phyloP scores from a whole-genome alignment of 208 protist genomes.

The Acanthamoeba rhysodes region DNA sequence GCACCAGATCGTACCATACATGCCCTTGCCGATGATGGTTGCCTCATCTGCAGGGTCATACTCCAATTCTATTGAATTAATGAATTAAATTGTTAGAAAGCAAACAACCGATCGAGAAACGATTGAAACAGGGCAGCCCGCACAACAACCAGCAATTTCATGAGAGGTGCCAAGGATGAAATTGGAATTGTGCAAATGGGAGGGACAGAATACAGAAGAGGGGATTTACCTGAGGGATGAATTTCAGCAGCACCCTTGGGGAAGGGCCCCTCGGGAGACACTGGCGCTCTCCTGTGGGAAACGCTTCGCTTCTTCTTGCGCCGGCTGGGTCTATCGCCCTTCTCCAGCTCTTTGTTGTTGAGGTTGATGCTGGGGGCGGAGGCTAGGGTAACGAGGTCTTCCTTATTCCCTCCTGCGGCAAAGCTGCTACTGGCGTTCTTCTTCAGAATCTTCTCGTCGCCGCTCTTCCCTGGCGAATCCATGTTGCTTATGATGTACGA shows the following conservation, averaged over 20 bases:
- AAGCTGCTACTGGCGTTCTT: not conserved
- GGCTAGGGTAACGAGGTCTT: not conserved
- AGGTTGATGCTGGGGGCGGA: not conserved
- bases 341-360: not conserved
- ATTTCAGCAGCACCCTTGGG: conserved; percentile 59
- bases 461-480: conserved; percentile 29
- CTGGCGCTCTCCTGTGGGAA: conserved; percentile 11
- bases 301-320: conserved; percentile 39
- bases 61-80: conserved; percentile 43
- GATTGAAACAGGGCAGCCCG: not conserved
- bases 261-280: not conserved
- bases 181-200: not conserved
- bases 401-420: not conserved
- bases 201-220: not conserved
- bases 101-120: not conserved
- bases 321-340: not conserved
- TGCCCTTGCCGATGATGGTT: conserved; percentile 66
- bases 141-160: no score
- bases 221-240: conserved; percentile 42
- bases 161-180: not conserved
- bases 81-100: not conserved
- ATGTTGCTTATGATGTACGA: conserved; percentile 34
- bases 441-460: not conserved
- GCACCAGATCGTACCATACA: conserved; percentile 38
- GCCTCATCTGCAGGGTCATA: conserved; percentile 53